These are phyloP conservation scores for Termitomyces sp. DNA, from an alignment of 768 basidiomycete genomes.

Conservation along the genomic window DNA sequence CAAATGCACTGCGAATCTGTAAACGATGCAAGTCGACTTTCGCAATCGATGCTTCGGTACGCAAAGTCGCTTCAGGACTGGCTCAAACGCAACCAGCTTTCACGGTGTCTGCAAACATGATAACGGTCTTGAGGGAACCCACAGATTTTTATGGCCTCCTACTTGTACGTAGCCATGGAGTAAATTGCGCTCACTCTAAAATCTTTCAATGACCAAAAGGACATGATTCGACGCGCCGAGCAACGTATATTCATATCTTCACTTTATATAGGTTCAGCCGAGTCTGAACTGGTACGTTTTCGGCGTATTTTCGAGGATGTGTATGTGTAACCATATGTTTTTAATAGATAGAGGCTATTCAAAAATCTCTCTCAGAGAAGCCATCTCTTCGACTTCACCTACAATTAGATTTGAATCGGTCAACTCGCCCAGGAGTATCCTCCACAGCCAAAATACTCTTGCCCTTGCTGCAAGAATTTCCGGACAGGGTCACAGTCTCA, in stretches of 20 bases:
- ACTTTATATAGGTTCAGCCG: constrained; percentile 81
- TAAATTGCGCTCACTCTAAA: not conserved
- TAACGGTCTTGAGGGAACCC: constrained; percentile 57
- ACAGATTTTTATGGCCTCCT: constrained; percentile 53
- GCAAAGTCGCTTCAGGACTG: constrained; percentile 34
- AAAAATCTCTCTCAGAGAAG: constrained; percentile 54
- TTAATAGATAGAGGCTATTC: constrained; percentile 67
- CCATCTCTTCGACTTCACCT: constrained; percentile 65
- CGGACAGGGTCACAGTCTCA: constrained; percentile 68
- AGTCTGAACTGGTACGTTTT: constrained; percentile 68
- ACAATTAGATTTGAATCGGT: constrained; percentile 78
- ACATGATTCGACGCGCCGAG: constrained; percentile 75
- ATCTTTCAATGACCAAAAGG: constrained; percentile 35
- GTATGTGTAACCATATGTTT: not conserved
- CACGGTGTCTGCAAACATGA: constrained; percentile 37
- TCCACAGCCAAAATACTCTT: constrained; percentile 67
- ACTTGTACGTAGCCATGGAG: constrained; percentile 35
- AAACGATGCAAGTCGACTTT: constrained; percentile 24
- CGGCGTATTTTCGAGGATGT: not conserved
- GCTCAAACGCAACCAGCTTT: constrained; percentile 46
- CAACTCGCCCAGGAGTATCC: constrained; percentile 68
- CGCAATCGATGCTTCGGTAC: constrained; percentile 31
- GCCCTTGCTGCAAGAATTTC: constrained; percentile 71
- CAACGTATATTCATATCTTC: constrained; percentile 86
- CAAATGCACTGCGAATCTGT: not conserved